Evolutionary conservation across 1,139 yeast species (phyloP), one percentile per base, ranked within the genome.

Genomic region (Hemisphaericaspora subhashii): DNA sequence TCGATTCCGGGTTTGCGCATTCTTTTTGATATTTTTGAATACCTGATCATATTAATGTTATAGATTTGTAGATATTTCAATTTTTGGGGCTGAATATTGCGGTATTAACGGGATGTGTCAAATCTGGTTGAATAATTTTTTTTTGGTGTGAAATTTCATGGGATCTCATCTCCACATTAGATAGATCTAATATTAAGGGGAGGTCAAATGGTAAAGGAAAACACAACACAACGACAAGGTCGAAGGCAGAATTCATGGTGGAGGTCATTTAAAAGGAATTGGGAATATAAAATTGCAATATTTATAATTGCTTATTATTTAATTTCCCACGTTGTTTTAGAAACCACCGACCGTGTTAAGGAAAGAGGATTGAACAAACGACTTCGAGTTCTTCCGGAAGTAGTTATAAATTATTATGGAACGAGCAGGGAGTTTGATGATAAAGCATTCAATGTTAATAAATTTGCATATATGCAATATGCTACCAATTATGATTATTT

Each of bases 401-500:
- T 51, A 34, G 53, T 56, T 9, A 52, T 60, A 11, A 43, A 51
- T 23, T 37, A 47, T 36, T 45, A 44, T 37, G 46, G 44, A 21
- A 32, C 24, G 9, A 34, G 20, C 15, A 10, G 35, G 26, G 31
- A 18, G 5, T 46, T 44, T 28, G 51, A 39, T 14, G 26, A 37
- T 29, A 22, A 45, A 22, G 34, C 41, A 8, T 35, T 32, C 12
- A 39, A 42, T 28, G 37, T 41, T 13, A 42, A 45, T 13, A 53
- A 49, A 21, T 48, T 37, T 35, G 68, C 68, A 2, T 67, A 67
- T 43, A 53, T 64, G 33, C 72, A 66, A 44, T 67, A 67, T 50
- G 70, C 72, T 28, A 67, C 73, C 11, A 53, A 53, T 33, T 48
- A 55, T 32, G 61, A 55, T 31, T 65, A 66, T 43, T 52, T 67